Evolutionary conservation across 1,284 basidiomycete species (phyloP), one percentile per base, ranked within the genome.

Genomic region (Nidula niveotomentosa): DNA sequence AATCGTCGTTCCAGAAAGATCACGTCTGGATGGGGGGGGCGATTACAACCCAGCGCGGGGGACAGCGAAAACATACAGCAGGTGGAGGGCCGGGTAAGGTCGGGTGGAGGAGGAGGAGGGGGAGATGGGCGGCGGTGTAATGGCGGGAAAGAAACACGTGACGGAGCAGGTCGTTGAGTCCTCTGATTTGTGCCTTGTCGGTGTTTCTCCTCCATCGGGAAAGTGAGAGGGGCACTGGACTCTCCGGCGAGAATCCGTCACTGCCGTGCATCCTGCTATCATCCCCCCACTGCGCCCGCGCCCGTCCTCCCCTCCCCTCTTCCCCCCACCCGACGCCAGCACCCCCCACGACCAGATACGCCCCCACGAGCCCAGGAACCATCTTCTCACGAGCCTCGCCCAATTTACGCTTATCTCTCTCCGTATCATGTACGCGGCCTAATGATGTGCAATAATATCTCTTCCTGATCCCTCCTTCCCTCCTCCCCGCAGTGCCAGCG

Each of bases 161-260:
- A 58, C 44, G 47, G 30, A 30, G 30, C 5, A 30, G 3, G 4
- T 30, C 30, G 30, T 30, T 30, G 30, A 30, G 30, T 30, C 30
- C 30, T 30, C 35, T 48, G 47, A 53, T 55, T 51, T 41, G 59
- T 61, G 59, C 59, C 59, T 61, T 61, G 54, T 58, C 57, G 57
- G 59, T 58, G 54, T 56, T 57, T 56, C 51, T 59, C 54, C 45
- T 54, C 56, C 56, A 56, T 57, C 58, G 51, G 57, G 56, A 59
- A 59, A 56, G 51, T 53, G 58, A 56, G 57, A 58, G 56, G 56
- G 48, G 52, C 45, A 50, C 58, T 47, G n/a, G 18, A 10, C 13
- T 47, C 45, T 9, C 10, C 13, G n/a, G 10, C 45, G 45, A 47
- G 45, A 15, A n/a, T 47, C 45, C 23, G 13, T 18, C 23, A 12